Conservation (phyloP, 208 protist genomes). For the Leishmania arabica region DNA sequence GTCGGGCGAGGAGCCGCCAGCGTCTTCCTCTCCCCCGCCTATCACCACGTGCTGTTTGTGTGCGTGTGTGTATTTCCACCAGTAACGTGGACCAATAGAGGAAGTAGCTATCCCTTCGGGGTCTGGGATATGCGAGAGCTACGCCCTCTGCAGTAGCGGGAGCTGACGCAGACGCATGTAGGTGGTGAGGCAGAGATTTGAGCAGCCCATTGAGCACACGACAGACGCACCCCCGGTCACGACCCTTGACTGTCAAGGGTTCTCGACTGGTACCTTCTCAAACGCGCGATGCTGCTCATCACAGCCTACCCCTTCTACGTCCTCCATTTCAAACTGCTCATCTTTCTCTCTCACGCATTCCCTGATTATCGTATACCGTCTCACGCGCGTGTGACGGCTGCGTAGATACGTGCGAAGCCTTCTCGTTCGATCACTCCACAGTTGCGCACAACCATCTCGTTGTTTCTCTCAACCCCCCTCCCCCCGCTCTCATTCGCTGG, state of each 20-base stretch:
- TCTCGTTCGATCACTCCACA: not conserved
- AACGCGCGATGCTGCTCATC: not conserved
- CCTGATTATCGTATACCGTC: not conserved
- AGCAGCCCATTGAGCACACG: not conserved
- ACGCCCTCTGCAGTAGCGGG: not conserved
- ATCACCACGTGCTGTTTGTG: not conserved
- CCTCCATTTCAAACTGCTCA: not conserved
- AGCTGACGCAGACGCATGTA: not conserved
- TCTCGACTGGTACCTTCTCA: not conserved
- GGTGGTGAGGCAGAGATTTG: not conserved
- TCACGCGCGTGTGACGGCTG: not conserved
- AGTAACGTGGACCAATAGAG: not conserved
- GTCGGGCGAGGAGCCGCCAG: not conserved
- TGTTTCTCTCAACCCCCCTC: not conserved
- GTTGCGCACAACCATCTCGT: not conserved
- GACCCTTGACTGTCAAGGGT: not conserved
- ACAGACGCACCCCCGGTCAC: not conserved
- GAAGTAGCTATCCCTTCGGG: not conserved
- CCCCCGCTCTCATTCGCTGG: not conserved
- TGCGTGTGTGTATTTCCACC: too few species aligned
- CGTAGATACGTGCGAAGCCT: not conserved
- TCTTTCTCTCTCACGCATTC: not conserved
- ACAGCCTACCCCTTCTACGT: too few species aligned
- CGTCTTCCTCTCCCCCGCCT: not conserved
- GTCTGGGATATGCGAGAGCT: not conserved